phyloP scores from a whole-genome alignment of 2,329 filamentous ascomycete species.

The Alternaria conjuncta region DNA sequence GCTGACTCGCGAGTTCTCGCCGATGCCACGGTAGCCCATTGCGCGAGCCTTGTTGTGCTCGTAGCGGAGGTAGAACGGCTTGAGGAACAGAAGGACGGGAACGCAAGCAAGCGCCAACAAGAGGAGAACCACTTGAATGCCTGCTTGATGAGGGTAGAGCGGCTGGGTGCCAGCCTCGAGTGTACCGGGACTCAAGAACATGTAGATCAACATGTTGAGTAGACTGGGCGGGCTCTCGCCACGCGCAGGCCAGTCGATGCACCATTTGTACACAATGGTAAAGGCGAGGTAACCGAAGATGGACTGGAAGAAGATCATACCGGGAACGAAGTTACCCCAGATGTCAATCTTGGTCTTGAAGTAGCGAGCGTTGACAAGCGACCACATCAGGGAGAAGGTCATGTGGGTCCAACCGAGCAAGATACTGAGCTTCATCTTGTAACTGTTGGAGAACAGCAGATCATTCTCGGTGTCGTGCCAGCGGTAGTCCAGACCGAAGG shows the following conservation, averaged over 20 bases:
- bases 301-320: constrained; percentile 99
- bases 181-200: constrained; percentile 90
- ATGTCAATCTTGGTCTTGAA: constrained; percentile 96
- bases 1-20: constrained; percentile 85
- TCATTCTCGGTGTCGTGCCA: constrained; percentile 98
- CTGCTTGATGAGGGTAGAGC: constrained; percentile 78
- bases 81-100: constrained; percentile 88
- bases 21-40: constrained; percentile 90
- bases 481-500: constrained; percentile 92
- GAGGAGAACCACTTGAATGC: constrained; percentile 78
- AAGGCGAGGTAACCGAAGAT: constrained; percentile 97
- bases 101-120: constrained; percentile 86
- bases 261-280: constrained; percentile 98
- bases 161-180: constrained; percentile 65
- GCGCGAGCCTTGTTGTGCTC: constrained; percentile 90
- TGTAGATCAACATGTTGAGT: constrained; percentile 99
- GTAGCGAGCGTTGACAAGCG: constrained; percentile 90
- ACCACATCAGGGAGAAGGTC: constrained; percentile 95
- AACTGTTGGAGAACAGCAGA: constrained; percentile 94
- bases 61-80: constrained; percentile 92
- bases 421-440: constrained; percentile 99
- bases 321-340: constrained; percentile 95
- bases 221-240: constrained; percentile 79
- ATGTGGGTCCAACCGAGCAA: constrained; percentile 97
- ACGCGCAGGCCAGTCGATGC: constrained; percentile 78